These are phyloP conservation scores for Aspergillus clavatus DNA, from an alignment of 2,329 filamentous ascomycete genomes.

Conservation along the genomic window DNA sequence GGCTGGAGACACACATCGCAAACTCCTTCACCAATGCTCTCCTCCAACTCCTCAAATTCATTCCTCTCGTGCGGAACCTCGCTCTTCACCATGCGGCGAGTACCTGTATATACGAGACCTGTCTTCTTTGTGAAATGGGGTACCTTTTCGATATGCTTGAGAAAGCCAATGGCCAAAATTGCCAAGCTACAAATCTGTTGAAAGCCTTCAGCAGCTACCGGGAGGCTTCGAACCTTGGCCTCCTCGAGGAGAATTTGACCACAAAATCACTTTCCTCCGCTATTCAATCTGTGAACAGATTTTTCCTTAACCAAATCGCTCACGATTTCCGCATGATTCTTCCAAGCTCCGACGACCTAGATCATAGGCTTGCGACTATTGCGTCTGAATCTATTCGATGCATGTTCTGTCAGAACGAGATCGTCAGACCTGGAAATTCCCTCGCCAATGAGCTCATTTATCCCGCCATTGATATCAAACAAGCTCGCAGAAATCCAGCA, in stretches of 20 bases:
- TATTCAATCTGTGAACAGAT: conserved; percentile 80
- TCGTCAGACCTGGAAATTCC: conserved; percentile 69
- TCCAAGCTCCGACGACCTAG: conserved; percentile 60
- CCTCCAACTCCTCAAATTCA: conserved; percentile 86
- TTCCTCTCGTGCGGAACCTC: conserved; percentile 78
- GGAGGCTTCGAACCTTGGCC: conserved; percentile 68
- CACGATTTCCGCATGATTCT: conserved; percentile 68
- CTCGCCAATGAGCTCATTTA: conserved; percentile 86
- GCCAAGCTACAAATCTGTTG: conserved; percentile 90
- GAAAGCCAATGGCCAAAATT: conserved; percentile 89
- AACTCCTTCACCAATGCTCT: conserved; percentile 96
- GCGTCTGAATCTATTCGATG: conserved; percentile 63
- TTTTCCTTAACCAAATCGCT: conserved; percentile 75
- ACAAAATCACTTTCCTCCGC: conserved; percentile 71
- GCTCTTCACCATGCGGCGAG: conserved; percentile 85
- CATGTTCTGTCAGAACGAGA: conserved; percentile 82
- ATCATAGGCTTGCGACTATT: conserved; percentile 54
- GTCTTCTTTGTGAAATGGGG: conserved; percentile 87
- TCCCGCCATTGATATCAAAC: conserved; percentile 55
- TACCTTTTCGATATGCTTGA: conserved; percentile 98
- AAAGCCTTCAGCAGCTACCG: conserved; percentile 82
- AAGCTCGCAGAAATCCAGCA: conserved; percentile 43
- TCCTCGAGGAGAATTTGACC: conserved; percentile 78
- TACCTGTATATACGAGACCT: conserved; percentile 74
- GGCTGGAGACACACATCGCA: conserved; percentile 89